Evolutionary conservation across 1,139 yeast genomes (phyloP).

Genomic region (Saccharomyces hybrid): DNA sequence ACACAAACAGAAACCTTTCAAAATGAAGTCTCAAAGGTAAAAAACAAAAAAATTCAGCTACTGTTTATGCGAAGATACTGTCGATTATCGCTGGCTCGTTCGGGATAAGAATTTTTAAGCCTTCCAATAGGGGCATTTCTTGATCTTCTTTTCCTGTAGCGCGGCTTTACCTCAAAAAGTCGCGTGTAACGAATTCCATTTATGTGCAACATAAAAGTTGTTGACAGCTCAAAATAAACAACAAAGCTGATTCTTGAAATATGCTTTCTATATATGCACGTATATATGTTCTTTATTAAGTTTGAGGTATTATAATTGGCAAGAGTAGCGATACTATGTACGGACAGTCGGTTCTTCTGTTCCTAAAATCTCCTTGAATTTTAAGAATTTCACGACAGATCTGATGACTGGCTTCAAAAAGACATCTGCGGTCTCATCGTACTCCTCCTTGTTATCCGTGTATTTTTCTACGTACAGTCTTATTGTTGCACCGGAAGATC

Average conservation of each 20-base stretch:
- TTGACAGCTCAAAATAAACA: neutral
- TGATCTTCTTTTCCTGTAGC: neutral
- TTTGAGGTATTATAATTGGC: neutral
- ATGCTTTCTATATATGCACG: neutral
- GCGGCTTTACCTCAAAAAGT: neutral
- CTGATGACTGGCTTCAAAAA: conserved; percentile 58
- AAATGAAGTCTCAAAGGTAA: neutral
- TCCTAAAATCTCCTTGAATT: conserved; percentile 68
- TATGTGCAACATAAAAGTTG: neutral
- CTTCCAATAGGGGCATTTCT: neutral
- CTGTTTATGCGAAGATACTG: neutral
- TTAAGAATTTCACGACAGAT: conserved; percentile 58
- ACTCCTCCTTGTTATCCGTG: conserved; percentile 50
- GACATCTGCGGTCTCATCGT: conserved; percentile 53
- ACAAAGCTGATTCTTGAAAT: neutral
- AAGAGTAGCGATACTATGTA: conserved; percentile 39
- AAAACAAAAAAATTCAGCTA: neutral
- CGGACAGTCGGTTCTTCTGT: conserved; percentile 84
- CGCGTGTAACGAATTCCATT: neutral
- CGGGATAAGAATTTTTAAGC: neutral
- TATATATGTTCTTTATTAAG: neutral
- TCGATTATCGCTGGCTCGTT: neutral
- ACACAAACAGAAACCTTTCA: neutral
- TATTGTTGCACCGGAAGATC: conserved; percentile 96
- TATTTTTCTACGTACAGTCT: conserved; percentile 87